Conservation (phyloP, 2,329 filamentous ascomycete genomes). For the Penicillium frequentans region DNA sequence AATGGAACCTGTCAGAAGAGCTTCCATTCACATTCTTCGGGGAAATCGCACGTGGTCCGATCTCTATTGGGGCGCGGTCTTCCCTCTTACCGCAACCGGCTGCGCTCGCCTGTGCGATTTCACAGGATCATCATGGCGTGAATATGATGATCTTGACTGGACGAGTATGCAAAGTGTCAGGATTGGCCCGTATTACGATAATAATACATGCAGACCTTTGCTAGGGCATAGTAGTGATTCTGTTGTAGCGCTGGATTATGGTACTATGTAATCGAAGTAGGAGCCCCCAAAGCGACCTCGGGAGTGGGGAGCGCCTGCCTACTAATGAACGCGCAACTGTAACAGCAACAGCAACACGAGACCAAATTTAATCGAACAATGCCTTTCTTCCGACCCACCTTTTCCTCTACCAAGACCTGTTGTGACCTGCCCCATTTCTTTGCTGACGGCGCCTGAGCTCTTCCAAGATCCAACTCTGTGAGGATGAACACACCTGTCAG, state of each 20-base stretch:
- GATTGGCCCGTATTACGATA: neutral
- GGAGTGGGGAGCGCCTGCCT: neutral
- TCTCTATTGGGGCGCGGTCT: neutral
- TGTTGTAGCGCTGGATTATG: neutral
- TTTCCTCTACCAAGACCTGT: neutral
- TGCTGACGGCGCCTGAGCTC: neutral
- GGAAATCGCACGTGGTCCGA: neutral
- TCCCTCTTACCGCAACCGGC: neutral
- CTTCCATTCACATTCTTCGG: neutral
- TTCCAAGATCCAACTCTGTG: neutral
- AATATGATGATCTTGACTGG: neutral
- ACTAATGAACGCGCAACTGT: neutral
- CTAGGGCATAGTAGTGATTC: neutral
- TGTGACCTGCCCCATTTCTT: conserved; percentile 5
- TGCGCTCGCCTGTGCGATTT: neutral
- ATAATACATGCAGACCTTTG: neutral
- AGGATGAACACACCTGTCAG: neutral
- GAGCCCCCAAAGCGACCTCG: too few relatives aligned
- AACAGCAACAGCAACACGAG: neutral
- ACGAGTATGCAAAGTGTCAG: neutral
- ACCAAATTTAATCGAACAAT: neutral
- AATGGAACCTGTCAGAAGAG: neutral
- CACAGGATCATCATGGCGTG: neutral
- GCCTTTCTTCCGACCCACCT: neutral
- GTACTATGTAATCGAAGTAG: neutral